phyloP scores from a whole-genome alignment of 139 green algal genomes.

The Pleodorina starrii region DNA sequence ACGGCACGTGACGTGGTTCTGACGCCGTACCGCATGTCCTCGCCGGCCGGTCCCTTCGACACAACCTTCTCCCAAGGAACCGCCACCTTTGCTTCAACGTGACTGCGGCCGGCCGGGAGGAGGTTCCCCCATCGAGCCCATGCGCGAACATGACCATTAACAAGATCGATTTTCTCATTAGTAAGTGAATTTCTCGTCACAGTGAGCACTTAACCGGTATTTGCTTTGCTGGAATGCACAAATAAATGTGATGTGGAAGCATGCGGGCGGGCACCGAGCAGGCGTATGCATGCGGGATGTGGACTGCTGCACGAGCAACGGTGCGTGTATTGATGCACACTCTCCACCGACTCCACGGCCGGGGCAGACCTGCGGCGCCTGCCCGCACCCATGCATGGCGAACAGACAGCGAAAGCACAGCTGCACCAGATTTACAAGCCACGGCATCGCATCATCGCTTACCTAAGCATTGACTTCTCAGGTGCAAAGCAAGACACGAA shows the following conservation, averaged over 20 bases:
- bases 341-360: background rate
- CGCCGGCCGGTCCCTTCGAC: background rate
- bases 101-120: background rate
- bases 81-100: background rate
- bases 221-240: background rate
- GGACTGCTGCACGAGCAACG: background rate
- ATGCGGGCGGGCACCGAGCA: background rate
- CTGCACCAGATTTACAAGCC: no score
- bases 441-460: no score
- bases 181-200: background rate
- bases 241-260: background rate
- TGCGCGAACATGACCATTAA: background rate
- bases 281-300: background rate
- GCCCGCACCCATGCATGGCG: no score
- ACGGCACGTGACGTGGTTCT: background rate
- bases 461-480: no score
- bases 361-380: no score
- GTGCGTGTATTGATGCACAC: background rate
- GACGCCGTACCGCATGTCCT: background rate
- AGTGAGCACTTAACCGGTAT: background rate
- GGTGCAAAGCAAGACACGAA: no score
- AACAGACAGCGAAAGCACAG: no score
- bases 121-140: background rate
- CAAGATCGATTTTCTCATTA: background rate
- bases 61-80: background rate